Conservation (phyloP, 129 eudicot genomes). For the carrot (Daucus carota) region DNA sequence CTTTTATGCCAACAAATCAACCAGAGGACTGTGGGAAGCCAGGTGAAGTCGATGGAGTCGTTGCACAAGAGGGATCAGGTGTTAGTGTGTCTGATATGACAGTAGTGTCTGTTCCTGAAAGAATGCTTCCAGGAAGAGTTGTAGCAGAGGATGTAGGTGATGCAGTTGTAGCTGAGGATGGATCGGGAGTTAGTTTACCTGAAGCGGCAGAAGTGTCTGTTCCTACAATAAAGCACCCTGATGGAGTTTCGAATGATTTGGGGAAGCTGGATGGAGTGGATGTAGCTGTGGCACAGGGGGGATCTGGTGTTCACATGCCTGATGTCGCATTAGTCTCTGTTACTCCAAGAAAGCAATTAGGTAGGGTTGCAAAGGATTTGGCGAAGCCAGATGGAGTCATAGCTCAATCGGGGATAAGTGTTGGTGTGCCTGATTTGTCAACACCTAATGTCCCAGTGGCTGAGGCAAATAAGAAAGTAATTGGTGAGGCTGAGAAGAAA, state of each 20-base stretch:
- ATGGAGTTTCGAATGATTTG: too few species aligned
- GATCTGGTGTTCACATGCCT: slow-evolving; percentile 5
- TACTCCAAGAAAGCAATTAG: neutral
- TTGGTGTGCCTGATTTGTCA: neutral
- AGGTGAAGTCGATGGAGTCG: too few species aligned
- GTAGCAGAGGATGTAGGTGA: slow-evolving; percentile 65
- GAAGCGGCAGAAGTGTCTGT: neutral
- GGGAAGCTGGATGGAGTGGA: too few species aligned
- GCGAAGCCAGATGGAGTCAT: too few species aligned
- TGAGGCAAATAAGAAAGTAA: slow-evolving; percentile 5
- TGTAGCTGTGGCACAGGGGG: slow-evolving; percentile 25
- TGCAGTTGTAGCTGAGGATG: neutral
- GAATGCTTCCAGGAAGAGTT: slow-evolving; percentile 54
- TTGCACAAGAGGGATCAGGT: neutral
- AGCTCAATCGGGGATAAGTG: neutral
- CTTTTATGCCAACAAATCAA: too few species aligned
- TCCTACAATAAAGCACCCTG: slow-evolving; percentile 36
- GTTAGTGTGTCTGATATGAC: neutral
- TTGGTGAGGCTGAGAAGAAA: slow-evolving; percentile 30
- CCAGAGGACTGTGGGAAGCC: too few species aligned
- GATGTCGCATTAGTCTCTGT: neutral
- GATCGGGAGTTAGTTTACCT: neutral
- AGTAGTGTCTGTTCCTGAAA: slow-evolving; percentile 16
- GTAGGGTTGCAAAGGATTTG: slow-evolving; percentile 26
- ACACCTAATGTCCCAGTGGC: slow-evolving; percentile 5